These are phyloP conservation scores for Graphium sp. DNA, from an alignment of 2,329 filamentous ascomycete species.

Conservation along the genomic window DNA sequence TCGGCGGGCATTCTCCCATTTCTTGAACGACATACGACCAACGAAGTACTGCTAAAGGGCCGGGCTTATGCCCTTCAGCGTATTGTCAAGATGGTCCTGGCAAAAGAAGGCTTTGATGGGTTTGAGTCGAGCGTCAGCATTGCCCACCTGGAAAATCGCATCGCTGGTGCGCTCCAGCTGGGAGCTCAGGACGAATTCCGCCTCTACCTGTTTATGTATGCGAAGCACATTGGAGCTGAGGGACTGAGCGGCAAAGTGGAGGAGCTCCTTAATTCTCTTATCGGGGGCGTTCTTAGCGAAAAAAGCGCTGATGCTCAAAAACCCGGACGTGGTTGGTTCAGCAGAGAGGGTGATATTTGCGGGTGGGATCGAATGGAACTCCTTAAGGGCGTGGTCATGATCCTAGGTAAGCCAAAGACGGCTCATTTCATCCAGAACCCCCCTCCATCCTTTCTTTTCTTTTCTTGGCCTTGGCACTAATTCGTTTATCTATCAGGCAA, in stretches of 20 bases:
- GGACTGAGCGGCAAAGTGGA: constrained; percentile 79
- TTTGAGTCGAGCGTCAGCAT: constrained; percentile 87
- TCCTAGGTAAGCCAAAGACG: constrained; percentile 80
- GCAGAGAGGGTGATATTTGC: constrained; percentile 56
- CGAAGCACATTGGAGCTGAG: constrained; percentile 84
- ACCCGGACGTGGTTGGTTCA: constrained; percentile 39
- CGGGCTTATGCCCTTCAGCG: constrained; percentile 82
- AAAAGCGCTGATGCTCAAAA: constrained; percentile 19
- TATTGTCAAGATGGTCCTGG: constrained; percentile 75
- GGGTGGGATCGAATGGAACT: constrained; percentile 84
- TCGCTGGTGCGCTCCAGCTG: constrained; percentile 74
- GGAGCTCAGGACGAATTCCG: constrained; percentile 85
- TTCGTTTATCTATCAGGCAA: constrained; percentile 45
- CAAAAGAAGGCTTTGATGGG: constrained; percentile 77
- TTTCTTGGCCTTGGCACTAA: constrained; percentile 13
- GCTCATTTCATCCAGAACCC: no score
- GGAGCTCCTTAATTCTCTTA: constrained; percentile 67
- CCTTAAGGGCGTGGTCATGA: constrained; percentile 78
- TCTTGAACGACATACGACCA: constrained; percentile 87
- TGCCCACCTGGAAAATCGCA: constrained; percentile 85
- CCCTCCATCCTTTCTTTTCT: constrained; percentile 1
- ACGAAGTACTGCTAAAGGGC: constrained; percentile 79
- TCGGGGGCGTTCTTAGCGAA: constrained; percentile 54
- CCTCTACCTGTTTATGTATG: constrained; percentile 94
- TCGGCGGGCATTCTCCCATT: constrained; percentile 88